phyloP scores from a whole-genome alignment of 306 rosid genomes.

The Gleditsia sinensis region DNA sequence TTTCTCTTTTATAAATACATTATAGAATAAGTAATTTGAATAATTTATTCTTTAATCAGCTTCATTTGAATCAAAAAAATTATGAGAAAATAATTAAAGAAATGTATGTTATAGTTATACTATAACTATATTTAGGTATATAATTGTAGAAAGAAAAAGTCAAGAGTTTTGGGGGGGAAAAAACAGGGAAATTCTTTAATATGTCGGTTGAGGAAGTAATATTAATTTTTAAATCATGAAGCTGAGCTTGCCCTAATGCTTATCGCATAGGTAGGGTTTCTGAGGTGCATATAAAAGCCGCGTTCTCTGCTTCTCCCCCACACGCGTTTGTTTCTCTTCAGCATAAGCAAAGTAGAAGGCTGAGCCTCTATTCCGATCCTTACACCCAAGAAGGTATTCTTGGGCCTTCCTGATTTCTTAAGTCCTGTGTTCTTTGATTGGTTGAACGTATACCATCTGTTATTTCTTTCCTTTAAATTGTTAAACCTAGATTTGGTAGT shows the following conservation, averaged over 20 bases:
- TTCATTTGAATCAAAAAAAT: no score
- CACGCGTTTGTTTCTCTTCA: neutral
- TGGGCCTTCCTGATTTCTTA: neutral
- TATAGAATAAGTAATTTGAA: neutral
- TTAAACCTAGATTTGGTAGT: neutral
- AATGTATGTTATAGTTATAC: no score
- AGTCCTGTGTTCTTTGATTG: neutral
- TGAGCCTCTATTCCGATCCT: neutral
- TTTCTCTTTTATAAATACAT: no score
- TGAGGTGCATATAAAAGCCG: slow-evolving; percentile 25
- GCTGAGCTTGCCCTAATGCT: slow-evolving; percentile 34
- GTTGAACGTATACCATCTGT: neutral
- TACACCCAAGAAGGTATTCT: neutral
- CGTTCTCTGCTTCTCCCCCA: neutral
- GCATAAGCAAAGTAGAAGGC: neutral
- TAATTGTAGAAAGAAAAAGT: neutral
- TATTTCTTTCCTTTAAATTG: neutral
- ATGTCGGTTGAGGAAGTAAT: neutral
- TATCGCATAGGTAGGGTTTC: slow-evolving; percentile 33
- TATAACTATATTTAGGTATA: no score
- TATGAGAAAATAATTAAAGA: no score
- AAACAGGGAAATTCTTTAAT: no score
- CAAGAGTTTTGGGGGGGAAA: neutral
- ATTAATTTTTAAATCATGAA: neutral
- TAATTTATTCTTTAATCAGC: no score